phyloP scores from a whole-genome alignment of 2,329 filamentous ascomycete species.

The Helotiales sp. region DNA sequence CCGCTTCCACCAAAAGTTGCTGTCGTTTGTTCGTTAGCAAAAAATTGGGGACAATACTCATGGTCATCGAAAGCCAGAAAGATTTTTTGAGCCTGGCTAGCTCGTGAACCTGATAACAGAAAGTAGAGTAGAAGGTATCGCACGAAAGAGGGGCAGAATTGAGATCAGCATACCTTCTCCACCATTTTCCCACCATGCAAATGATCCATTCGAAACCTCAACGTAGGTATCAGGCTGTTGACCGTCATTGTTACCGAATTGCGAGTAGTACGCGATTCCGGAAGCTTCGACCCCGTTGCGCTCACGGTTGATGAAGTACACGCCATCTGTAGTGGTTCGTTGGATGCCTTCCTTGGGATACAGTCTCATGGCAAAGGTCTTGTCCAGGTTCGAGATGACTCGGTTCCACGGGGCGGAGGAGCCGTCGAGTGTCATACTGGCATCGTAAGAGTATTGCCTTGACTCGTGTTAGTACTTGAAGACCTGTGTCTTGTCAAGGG shows the following conservation, averaged over 20 bases:
- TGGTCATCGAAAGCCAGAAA: too few species aligned
- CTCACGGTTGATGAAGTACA: background rate
- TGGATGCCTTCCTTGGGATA: conserved; percentile 16
- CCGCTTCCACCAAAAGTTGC: background rate
- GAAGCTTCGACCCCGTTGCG: background rate
- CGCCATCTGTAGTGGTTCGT: conserved; percentile 15
- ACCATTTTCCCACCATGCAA: conserved; percentile 20
- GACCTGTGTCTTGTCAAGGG: background rate
- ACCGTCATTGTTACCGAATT: conserved; percentile 11
- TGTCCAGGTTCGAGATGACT: conserved; percentile 14
- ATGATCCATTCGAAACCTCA: conserved; percentile 13
- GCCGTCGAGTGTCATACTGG: conserved; percentile 14
- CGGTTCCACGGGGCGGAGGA: conserved; percentile 12
- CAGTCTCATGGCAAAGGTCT: conserved; percentile 14
- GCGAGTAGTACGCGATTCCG: background rate
- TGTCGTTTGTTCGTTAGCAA: background rate
- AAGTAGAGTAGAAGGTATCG: too few species aligned
- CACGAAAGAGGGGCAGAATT: background rate
- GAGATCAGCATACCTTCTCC: conserved; percentile 7
- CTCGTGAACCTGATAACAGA: too few species aligned
- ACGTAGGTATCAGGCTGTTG: conserved; percentile 15
- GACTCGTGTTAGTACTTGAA: background rate
- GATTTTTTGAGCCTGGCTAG: too few species aligned
- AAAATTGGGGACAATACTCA: too few species aligned
- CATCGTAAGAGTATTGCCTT: conserved; percentile 15